These are phyloP conservation scores for Pichia pseudocactophila DNA, from an alignment of 805 yeast genomes.

Conservation along the genomic window DNA sequence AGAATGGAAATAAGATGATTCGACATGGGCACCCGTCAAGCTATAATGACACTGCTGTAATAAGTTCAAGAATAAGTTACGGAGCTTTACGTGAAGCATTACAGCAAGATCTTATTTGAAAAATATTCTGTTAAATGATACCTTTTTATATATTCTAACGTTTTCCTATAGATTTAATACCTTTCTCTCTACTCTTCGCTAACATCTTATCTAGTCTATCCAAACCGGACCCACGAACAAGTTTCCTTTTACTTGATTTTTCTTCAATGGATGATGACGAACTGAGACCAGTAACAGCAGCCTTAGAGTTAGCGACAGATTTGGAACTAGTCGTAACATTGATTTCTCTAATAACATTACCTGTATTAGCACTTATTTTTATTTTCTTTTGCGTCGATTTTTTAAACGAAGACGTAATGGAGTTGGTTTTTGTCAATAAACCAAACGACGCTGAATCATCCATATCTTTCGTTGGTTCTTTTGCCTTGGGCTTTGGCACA, in stretches of 20 bases:
- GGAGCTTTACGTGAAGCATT: slow-evolving; percentile 42
- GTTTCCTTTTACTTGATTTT: not conserved
- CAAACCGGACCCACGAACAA: slow-evolving; percentile 7
- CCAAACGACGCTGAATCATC: slow-evolving; percentile 13
- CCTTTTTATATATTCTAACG: not conserved
- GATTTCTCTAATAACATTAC: slow-evolving; percentile 22
- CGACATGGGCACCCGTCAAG: slow-evolving; percentile 36
- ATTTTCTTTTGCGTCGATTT: slow-evolving; percentile 10
- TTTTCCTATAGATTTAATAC: slow-evolving; percentile 8
- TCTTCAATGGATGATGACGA: slow-evolving; percentile 4
- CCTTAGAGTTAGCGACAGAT: slow-evolving; percentile 17
- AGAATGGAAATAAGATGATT: slow-evolving; percentile 32
- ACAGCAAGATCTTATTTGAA: slow-evolving; percentile 15
- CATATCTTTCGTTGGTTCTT: not conserved
- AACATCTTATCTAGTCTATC: slow-evolving; percentile 13
- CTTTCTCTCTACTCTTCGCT: slow-evolving; percentile 11
- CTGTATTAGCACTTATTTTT: slow-evolving; percentile 18
- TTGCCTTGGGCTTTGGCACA: slow-evolving; percentile 24
- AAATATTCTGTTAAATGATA: not conserved
- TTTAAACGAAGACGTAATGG: slow-evolving; percentile 26
- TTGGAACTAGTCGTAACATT: slow-evolving; percentile 24
- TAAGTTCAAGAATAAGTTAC: slow-evolving; percentile 35
- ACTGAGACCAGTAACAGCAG: slow-evolving; percentile 23
- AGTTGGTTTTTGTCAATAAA: slow-evolving; percentile 16
- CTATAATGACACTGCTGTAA: slow-evolving; percentile 25